Base-by-base conservation (phyloP, 2,329 filamentous ascomycete species). In the Fusarium sp. region DNA sequence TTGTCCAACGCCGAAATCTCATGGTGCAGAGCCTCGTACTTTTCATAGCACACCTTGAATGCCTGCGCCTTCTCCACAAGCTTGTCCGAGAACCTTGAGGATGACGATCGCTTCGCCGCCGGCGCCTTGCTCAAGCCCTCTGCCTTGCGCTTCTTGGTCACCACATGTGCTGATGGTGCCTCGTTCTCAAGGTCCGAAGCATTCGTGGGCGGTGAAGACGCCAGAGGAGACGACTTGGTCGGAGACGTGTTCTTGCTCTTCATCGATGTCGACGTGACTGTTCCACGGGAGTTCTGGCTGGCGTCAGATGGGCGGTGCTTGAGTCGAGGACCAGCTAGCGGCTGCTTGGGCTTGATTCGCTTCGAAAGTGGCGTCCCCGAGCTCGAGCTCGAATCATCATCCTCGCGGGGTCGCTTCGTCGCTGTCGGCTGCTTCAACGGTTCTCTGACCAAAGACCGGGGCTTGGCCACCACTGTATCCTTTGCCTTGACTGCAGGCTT, bases 191-290 rank as follows among this genome's bases (percentile, higher is more conserved):
- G 81, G 66, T 92, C 90, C 1, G 90, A 91, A 1, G 89, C 90
- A 71, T 92, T 92, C 9, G 90, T 91, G 0, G 90, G 90, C 14
- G 90, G 89, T 8, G 90, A 92, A 2, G 89, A 90, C n/a, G 90
- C 90, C 20, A 92, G 83, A 5, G 90, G 90, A 11, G 90, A 92
- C 3, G 90, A 92, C 78, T 92, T 92, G 59, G 85, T 84, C 0
- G 89, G 89, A 8, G 89, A 91, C 0, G 87, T 91, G 70, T 86
- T 83, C 80, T 89, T 89, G 77, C 82, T 84, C 78, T 85, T 87
- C 55, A 83, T 80, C 1, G 85, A 85, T 7, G 86, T 84, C 2
- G 83, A 83, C 10, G 69, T 75, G 16, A 68, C 70, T 2, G 72
- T 78, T 33, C 81, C 81, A 44, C 86, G 85, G 20, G 86, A 86